These are phyloP conservation scores for Cystoderma amianthinum DNA, from an alignment of 768 basidiomycete species.

Conservation along the genomic window DNA sequence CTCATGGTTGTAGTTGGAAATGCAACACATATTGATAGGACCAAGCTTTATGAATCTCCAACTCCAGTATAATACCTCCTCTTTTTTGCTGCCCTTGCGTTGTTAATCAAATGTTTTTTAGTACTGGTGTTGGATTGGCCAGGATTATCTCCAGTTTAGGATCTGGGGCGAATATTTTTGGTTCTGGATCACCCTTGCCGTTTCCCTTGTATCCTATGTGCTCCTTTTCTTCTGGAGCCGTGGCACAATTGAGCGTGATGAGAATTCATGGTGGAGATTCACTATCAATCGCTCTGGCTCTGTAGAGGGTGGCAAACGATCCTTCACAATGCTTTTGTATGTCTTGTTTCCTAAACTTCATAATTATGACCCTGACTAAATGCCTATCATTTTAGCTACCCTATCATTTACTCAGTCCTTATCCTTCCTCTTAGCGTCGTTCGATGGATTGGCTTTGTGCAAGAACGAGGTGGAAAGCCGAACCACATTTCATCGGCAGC, in stretches of 20 bases:
- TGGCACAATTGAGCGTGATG: constrained; percentile 15
- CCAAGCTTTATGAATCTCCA: constrained; percentile 19
- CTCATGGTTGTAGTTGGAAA: constrained; percentile 23
- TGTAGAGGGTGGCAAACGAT: constrained; percentile 8
- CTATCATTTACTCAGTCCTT: constrained; percentile 25
- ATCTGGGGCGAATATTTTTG: constrained; percentile 19
- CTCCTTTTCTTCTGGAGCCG: constrained; percentile 15
- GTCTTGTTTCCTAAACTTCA: neutral
- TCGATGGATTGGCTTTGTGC: constrained; percentile 28
- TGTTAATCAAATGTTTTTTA: constrained; percentile 4
- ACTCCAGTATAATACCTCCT: constrained; percentile 22
- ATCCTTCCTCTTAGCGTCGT: constrained; percentile 31
- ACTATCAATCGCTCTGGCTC: constrained; percentile 9
- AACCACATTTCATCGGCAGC: constrained; percentile 16
- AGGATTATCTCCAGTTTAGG: constrained; percentile 5
- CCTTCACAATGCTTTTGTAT: constrained; percentile 22
- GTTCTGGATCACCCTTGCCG: constrained; percentile 17
- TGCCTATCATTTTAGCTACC: constrained; percentile 23
- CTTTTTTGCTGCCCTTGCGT: neutral
- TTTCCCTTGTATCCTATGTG: constrained; percentile 17
- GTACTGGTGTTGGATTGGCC: constrained; percentile 22
- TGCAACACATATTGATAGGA: constrained; percentile 9
- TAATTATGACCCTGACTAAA: constrained; percentile 1
- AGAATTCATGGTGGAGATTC: constrained; percentile 21
- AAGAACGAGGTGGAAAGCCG: constrained; percentile 7